A percentile compares a stretch with the other conserved stretches of the same genome.
Evolutionary conservation across 176 grass and related monocot species (phyloP).

Genomic region (Aegilops tauschii): DNA sequence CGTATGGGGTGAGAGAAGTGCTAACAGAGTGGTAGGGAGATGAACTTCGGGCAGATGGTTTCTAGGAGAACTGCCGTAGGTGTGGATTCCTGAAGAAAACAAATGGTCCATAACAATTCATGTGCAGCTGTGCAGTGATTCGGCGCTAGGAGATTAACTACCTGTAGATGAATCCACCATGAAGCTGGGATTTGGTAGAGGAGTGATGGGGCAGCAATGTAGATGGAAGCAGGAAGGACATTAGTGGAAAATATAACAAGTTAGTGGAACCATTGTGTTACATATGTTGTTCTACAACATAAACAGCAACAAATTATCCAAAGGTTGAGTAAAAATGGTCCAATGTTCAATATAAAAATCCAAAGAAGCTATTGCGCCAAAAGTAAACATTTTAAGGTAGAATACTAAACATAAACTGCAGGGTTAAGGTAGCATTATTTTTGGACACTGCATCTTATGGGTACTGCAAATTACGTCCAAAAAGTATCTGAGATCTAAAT

Average conservation of each 20-base stretch:
- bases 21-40: too few species aligned
- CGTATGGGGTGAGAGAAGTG: too few species aligned
- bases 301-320: not conserved
- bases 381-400: constrained; percentile 2
- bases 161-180: too few species aligned
- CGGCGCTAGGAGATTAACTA: too few species aligned
- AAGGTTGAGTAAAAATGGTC: not conserved
- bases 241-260: not conserved
- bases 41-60: too few species aligned
- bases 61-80: too few species aligned
- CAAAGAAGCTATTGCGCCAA: not conserved
- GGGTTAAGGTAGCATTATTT: not conserved
- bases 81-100: too few species aligned
- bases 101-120: too few species aligned
- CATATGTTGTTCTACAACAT: not conserved
- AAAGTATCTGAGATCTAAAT: not conserved
- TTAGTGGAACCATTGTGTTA: not conserved
- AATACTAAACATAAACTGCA: not conserved
- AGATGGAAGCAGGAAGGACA: too few species aligned
- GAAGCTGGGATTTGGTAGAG: too few species aligned
- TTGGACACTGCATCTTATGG: not conserved
- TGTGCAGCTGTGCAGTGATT: too few species aligned
- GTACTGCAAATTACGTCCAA: not conserved
- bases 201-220: too few species aligned
- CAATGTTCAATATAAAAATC: not conserved